These are phyloP conservation scores for Saccharomyces hybrid DNA, from an alignment of 1,139 yeast species.

Conservation along the genomic window DNA sequence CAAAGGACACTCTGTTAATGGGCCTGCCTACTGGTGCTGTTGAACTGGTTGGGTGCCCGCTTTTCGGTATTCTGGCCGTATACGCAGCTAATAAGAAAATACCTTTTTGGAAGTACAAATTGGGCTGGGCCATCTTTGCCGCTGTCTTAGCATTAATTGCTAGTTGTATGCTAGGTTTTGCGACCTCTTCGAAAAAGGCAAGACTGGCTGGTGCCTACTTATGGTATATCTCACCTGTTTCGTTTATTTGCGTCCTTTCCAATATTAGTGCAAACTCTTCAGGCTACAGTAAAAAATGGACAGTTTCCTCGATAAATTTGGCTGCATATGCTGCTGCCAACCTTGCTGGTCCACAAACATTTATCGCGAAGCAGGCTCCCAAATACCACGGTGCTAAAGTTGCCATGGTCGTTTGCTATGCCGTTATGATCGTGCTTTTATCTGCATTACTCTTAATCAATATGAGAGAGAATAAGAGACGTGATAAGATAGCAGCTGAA, in stretches of 20 bases:
- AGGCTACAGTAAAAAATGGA: slow-evolving; percentile 32
- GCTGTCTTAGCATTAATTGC: slow-evolving; percentile 35
- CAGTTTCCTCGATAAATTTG: slow-evolving; percentile 24
- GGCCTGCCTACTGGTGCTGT: slow-evolving; percentile 37
- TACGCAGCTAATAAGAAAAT: slow-evolving; percentile 34
- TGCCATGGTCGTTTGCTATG: slow-evolving; percentile 34
- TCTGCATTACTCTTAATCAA: slow-evolving; percentile 15
- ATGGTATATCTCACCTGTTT: slow-evolving; percentile 32
- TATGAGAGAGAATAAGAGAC: slow-evolving; percentile 23
- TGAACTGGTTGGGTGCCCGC: slow-evolving; percentile 37
- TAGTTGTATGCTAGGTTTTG: slow-evolving; percentile 45
- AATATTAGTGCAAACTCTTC: slow-evolving; percentile 31
- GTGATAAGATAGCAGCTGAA: slow-evolving; percentile 20
- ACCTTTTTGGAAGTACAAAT: slow-evolving; percentile 33
- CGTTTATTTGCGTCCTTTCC: slow-evolving; percentile 33
- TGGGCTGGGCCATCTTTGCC: slow-evolving; percentile 40
- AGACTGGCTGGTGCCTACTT: slow-evolving; percentile 39
- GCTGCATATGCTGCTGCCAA: slow-evolving; percentile 38
- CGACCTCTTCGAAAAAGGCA: slow-evolving; percentile 30
- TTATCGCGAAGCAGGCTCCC: slow-evolving; percentile 48
- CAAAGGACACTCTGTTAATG: slow-evolving; percentile 37
- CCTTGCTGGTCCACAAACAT: slow-evolving; percentile 63
- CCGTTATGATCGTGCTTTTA: slow-evolving; percentile 25
- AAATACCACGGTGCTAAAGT: slow-evolving; percentile 39
- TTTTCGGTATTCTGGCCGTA: slow-evolving; percentile 30